phyloP scores from a whole-genome alignment of 1,284 basidiomycete species.

The Peniophora sp. region DNA sequence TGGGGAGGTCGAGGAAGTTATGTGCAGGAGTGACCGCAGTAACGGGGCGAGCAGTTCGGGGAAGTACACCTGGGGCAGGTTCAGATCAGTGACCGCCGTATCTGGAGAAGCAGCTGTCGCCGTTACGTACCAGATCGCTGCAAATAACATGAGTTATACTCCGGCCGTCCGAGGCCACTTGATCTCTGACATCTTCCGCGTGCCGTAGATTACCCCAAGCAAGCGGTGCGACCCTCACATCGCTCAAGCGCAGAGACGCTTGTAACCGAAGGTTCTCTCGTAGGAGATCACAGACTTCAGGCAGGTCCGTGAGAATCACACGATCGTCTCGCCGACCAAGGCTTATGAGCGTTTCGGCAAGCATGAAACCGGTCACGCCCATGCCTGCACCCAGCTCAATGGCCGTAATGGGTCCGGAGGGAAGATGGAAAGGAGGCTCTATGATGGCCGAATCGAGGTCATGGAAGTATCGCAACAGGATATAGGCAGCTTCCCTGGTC shows the following conservation, averaged over 20 bases:
- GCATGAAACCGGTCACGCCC: constrained; percentile 48
- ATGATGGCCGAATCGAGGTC: constrained; percentile 32
- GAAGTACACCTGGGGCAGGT: constrained; percentile 57
- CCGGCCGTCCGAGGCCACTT: constrained; percentile 23
- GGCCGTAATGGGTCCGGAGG: constrained; percentile 15
- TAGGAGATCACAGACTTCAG: constrained; percentile 59
- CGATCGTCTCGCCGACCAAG: constrained; percentile 18
- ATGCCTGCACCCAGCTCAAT: constrained; percentile 72
- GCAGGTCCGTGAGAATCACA: constrained; percentile 63
- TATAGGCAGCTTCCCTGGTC: constrained; percentile 68
- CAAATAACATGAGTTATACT: constrained; percentile 58
- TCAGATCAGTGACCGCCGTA: constrained; percentile 1
- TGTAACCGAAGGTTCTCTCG: constrained; percentile 29
- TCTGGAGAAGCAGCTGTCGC: constrained; percentile 1
- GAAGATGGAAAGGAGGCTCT: constrained; percentile 48
- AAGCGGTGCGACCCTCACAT: constrained; percentile 41
- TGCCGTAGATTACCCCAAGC: constrained; percentile 55
- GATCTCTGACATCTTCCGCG: constrained; percentile 26
- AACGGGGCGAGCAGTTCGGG: constrained; percentile 65
- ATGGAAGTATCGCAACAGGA: constrained; percentile 48
- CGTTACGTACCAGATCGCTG: constrained; percentile 61
- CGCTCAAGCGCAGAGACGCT: constrained; percentile 1
- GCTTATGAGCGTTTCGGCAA: constrained; percentile 27
- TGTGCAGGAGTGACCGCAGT: constrained; percentile 56
- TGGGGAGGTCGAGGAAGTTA: constrained; percentile 42